These are phyloP conservation scores for Odontarrhena argentea DNA, from an alignment of 345 rosid genomes.

Conservation along the genomic window DNA sequence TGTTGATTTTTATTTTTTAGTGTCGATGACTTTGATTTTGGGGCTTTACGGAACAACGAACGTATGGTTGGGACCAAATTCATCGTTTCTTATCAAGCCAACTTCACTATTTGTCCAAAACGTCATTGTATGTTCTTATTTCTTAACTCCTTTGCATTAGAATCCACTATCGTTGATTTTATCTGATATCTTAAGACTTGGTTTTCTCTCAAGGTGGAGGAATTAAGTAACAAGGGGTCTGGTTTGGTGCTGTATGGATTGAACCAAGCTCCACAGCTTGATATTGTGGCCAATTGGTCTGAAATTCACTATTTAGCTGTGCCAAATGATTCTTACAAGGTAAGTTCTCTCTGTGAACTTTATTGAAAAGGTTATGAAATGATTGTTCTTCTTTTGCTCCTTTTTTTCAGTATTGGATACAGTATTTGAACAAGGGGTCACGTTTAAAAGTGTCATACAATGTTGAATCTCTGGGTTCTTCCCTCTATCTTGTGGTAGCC, in stretches of 20 bases:
- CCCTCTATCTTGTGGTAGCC: slow-evolving; percentile 74
- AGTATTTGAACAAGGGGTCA: slow-evolving; percentile 76
- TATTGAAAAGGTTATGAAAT: slow-evolving; percentile 1
- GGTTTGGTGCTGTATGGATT: slow-evolving; percentile 65
- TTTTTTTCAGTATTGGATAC: slow-evolving; percentile 67
- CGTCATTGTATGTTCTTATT: slow-evolving; percentile 55
- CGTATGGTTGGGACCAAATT: slow-evolving; percentile 67
- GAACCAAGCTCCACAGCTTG: slow-evolving; percentile 67
- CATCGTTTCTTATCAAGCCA: slow-evolving; percentile 69
- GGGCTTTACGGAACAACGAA: slow-evolving; percentile 80
- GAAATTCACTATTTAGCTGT: slow-evolving; percentile 51
- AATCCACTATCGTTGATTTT: slow-evolving; percentile 2
- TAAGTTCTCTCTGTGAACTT: slow-evolving; percentile 37
- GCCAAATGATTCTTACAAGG: slow-evolving; percentile 75
- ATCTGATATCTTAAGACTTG: not conserved
- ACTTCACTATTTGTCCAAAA: slow-evolving; percentile 78
- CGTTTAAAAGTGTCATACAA: slow-evolving; percentile 68
- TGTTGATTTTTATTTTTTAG: slow-evolving; percentile 44
- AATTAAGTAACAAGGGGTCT: slow-evolving; percentile 52
- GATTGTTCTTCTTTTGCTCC: slow-evolving; percentile 10
- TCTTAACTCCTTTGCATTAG: not conserved
- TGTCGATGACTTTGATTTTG: slow-evolving; percentile 82
- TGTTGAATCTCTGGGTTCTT: slow-evolving; percentile 58
- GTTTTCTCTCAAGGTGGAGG: slow-evolving; percentile 59
- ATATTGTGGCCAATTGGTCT: slow-evolving; percentile 64